A percentile compares a stretch with the other conserved stretches of the same genome.
phyloP scores from a whole-genome alignment of 2,329 filamentous ascomycete genomes.

The Arachnopeziza araneosa region DNA sequence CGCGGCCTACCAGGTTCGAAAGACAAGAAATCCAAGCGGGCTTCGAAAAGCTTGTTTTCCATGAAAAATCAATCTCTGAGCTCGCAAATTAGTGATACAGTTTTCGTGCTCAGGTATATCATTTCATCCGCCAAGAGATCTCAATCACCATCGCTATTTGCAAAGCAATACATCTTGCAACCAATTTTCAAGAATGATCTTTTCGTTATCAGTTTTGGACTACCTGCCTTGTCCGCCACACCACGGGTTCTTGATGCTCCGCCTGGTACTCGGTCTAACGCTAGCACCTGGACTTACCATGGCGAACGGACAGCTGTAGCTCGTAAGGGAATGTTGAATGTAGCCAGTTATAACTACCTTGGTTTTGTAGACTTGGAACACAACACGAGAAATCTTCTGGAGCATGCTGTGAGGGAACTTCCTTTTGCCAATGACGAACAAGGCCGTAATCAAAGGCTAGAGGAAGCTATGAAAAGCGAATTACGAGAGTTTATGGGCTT shows the following conservation, averaged over 20 bases:
- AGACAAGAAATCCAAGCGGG: neutral
- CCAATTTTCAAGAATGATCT: neutral
- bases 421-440: neutral
- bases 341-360: neutral
- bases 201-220: neutral
- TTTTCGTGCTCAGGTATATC: neutral
- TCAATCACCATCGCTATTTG: neutral
- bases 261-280: neutral
- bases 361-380: neutral
- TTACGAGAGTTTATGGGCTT: neutral
- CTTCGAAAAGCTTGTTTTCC: neutral
- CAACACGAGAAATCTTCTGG: neutral
- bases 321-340: neutral
- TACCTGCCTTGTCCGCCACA: neutral
- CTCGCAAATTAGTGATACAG: neutral
- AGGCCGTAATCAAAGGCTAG: neutral
- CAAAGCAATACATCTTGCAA: neutral
- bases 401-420: neutral
- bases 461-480: neutral
- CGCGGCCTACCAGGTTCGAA: neutral
- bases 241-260: neutral
- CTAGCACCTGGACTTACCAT: neutral
- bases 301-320: neutral
- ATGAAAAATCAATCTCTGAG: neutral
- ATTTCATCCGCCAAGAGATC: neutral